Evolutionary conservation across 2,329 filamentous ascomycete genomes (phyloP).

Genomic region (Colletotrichum lentis): DNA sequence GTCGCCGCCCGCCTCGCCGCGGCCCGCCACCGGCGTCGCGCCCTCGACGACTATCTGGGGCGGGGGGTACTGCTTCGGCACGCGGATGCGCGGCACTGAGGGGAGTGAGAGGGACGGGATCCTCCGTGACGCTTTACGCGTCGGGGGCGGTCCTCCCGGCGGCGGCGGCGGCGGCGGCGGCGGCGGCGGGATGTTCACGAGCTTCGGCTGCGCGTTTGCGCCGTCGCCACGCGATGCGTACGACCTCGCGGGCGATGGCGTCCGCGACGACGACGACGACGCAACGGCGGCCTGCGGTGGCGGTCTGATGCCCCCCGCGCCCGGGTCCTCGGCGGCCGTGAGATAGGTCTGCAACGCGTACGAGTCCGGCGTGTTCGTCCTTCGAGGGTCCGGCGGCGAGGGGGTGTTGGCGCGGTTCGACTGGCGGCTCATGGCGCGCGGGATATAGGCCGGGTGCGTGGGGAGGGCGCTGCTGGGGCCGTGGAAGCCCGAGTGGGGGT

Average conservation of each 20-base stretch:
- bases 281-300: conserved; percentile 29
- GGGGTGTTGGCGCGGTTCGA: conserved; percentile 32
- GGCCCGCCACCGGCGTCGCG: conserved; percentile 43
- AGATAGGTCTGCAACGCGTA: conserved; percentile 52
- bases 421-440: conserved; percentile 47
- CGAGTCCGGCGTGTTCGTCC: conserved; percentile 43
- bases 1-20: conserved; percentile 38
- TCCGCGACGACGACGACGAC: not conserved
- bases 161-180: conserved; percentile 40
- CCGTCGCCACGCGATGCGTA: conserved; percentile 8
- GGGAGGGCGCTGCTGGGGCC: conserved; percentile 50
- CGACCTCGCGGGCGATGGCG: conserved; percentile 17
- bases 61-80: conserved; percentile 54
- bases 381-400: conserved; percentile 32
- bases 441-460: conserved; percentile 60
- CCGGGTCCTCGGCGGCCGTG: conserved; percentile 43
- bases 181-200: conserved; percentile 40
- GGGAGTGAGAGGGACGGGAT: conserved; percentile 51
- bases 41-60: conserved; percentile 47
- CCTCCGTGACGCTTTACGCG: conserved; percentile 38
- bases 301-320: conserved; percentile 21
- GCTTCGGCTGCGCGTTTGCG: not conserved
- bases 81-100: conserved; percentile 49
- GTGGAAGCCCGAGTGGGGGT: conserved; percentile 41
- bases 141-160: conserved; percentile 39